These are phyloP conservation scores for Mimosa pudica DNA, from an alignment of 306 rosid species.

Conservation along the genomic window DNA sequence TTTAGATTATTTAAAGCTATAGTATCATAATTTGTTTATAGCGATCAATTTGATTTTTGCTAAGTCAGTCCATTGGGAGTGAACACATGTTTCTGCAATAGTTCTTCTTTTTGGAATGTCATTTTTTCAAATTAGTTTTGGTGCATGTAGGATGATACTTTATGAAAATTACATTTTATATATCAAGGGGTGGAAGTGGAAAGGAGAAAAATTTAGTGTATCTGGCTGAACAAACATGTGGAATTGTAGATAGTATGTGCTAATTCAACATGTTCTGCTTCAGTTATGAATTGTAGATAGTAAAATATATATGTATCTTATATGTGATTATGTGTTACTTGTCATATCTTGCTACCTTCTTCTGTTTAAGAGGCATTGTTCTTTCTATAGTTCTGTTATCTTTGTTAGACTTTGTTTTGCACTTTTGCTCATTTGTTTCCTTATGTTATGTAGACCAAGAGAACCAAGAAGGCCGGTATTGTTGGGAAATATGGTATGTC, in stretches of 20 bases:
- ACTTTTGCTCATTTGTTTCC: not conserved
- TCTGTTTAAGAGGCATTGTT: not conserved
- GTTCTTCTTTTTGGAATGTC: not conserved
- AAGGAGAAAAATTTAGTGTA: not conserved
- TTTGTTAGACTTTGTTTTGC: not conserved
- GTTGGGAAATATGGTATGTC: conserved; percentile 70
- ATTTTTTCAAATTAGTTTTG: not conserved
- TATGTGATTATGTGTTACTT: not conserved
- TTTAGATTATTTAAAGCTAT: not conserved
- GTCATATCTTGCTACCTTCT: not conserved
- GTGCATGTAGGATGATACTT: not conserved
- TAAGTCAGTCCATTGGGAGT: not conserved
- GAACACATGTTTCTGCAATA: not conserved
- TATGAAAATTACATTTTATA: too few species aligned
- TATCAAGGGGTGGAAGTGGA: not conserved
- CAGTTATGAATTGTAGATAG: not conserved
- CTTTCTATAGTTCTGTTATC: not conserved
- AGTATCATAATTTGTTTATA: not conserved
- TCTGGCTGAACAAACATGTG: not conserved
- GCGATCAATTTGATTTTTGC: not conserved
- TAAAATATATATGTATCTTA: not conserved
- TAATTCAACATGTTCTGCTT: not conserved
- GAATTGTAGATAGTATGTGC: not conserved
- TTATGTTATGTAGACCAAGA: conserved; percentile 48
- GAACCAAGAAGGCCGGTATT: conserved; percentile 72